Evolutionary conservation across 202 grass and related monocot species (phyloP), one percentile per base, ranked within the genome.

Genomic region (Digitaria exilis): DNA sequence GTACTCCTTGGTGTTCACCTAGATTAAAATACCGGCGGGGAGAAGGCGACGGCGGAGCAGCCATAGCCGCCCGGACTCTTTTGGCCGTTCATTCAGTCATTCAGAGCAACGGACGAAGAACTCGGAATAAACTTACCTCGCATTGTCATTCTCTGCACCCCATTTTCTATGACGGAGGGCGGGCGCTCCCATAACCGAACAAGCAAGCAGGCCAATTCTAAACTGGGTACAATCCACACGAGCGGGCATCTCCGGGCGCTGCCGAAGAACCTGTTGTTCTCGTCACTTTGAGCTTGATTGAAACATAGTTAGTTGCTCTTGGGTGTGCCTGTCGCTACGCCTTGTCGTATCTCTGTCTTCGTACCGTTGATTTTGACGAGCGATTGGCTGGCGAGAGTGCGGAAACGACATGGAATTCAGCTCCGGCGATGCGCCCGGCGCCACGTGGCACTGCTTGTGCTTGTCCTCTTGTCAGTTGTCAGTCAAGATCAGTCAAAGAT

Each of bases 11-110:
- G 19, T 44, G 4, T 73, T 35, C 73, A 68, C 76, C 18, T 59
- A 42, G 10, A 73, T 28, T 34, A 37, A 15, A 70, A 22, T 3
- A 28, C 4, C 7, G 15, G 50, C 49, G 18, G 43, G 44, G 60
- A 83, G 74, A 89, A 79, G 74, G 84, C 61, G 88, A 79, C 84
- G 25, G 4, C 15, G 75, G 69, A 87, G 52, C 80, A 80, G 75
- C 69, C 84, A 83, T 46, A 67, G 84, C 84, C 88, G 82, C 8
- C 82, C 77, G 5, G 55, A 2, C 71, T 37, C 71, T 48, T 69
- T 85, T 63, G 82, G 74, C 87, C 28, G 74, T 73, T 42, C 42
- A 4, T 75, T 32, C 28, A 9, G 67, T 42, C 42, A 4, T 75
- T 32, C 28, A 9, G 67, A 51, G 44, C 28, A 83, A 69, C 43